Base-by-base conservation (phyloP, 306 rosid genomes). In the Cicer judaicum region DNA sequence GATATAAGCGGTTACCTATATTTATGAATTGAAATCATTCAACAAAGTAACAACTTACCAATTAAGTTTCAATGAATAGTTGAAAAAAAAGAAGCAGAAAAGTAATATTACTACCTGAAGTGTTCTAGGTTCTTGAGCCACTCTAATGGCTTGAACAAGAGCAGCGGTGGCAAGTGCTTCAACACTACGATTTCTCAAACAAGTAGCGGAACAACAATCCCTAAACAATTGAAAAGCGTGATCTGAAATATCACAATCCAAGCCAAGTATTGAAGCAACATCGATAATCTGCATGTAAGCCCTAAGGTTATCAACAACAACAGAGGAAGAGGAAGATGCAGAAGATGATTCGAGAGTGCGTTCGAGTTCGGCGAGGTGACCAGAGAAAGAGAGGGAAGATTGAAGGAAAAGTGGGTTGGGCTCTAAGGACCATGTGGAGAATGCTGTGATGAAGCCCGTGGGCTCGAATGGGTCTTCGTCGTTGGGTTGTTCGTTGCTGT, bases 161-260 rank as follows among this genome's bases (percentile, higher is more conserved):
- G 99, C 99, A 41, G 96, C 97, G 77, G 96, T 94, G 15, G 99
- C 99, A 53, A 94, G 96, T 14, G 97, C 95, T 80, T 94, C 97
- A n/a, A 94, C 93, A 66, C 99, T 94, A 29, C 97, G 93, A 69
- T 94, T 94, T 76, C 99, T 86, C 88, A 94, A 83, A 56, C 97
- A 94, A 67, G 97, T 94, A 7, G 99, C 96, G 19, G 96, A 92
- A 79, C 97, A 92, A 77, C 99, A 94, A 76, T 94, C 99, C 90
- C 97, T 88, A 53, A 94, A 94, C 18, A 94, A 75, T 79, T 94
- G 91, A 87, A 92, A 90, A 56, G 97, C 96, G 47, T 92, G 96
- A 70, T 94, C 97, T 1, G 95, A 91, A 55, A 94, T 90, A 40
- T 91, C 96, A 38, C 85, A 75, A 15, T 94, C 98, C 81, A 94